Evolutionary conservation across 768 basidiomycete genomes (phyloP), one percentile per base, ranked within the genome.

Genomic region (Sporobolomyces phaffii): DNA sequence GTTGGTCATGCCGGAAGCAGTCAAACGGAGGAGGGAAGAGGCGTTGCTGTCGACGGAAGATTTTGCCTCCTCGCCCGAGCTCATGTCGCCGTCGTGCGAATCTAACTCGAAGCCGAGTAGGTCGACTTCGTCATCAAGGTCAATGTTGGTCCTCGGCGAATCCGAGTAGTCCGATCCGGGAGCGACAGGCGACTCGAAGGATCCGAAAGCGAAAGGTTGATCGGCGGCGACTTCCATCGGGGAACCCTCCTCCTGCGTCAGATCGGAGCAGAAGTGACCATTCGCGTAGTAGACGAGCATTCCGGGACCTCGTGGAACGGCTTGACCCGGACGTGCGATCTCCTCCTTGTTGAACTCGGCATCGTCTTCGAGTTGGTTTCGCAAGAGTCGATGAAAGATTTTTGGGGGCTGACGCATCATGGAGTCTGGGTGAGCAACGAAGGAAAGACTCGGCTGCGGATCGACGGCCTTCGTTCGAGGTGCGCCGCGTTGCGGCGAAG

Each of bases 241-340:
- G 9, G 26, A 22, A 4, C 52, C 15, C 18, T 26, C 49, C 33
- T 64, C 54, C 36, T 60, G 66, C 9, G 65, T 51, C 8, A 71
- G 50, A 49, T 71, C 70, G 22, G 65, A 61, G 45, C 65, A 67
- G 44, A 71, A 71, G 34, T 49, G 17, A 5, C 44, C 44, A 44
- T 67, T 64, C 18, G 62, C 58, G 65, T 67, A 71, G 38, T 60
- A 71, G 28, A 67, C 62, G 41, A 71, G 40, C 36, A 52, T 45
- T 5, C 69, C 69, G 26, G 44, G 44, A 36, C 31, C 56, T 31
- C 26, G 26, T 5, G 56, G 29, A 4, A 26, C 7, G 8, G 31
- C 28, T 26, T 33, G 28, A 26, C 56, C 29, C 2, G 56, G 28
- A 7, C 17, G 29, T 33, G 29, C 56, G 15, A 45, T 29, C 4